Evolutionary conservation across 2,329 filamentous ascomycete genomes (phyloP), one percentile per base, ranked within the genome.

Genomic region (Verticillium nubilum): DNA sequence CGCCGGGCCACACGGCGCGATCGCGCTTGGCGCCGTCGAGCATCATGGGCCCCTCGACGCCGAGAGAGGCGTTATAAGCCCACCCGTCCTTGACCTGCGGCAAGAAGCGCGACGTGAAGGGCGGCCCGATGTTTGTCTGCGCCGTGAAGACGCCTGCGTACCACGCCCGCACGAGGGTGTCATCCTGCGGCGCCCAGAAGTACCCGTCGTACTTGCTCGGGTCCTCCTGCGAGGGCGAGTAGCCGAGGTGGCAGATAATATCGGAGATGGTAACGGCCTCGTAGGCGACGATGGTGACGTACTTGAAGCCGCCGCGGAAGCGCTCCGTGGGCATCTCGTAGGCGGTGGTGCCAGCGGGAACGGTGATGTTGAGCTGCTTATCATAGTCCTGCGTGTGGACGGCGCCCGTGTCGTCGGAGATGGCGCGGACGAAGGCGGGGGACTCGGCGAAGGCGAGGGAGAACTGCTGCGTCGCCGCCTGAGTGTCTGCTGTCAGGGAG

Each of bases 1-100:
- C 83, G 2, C 82, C 83, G 2, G 83, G 80, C 81, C 82, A 86
- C 2, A 85, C 79, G 2, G 82, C 71, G 5, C 80, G 74, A 64
- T 84, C 82, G 31, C 81, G 74, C 67, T 85, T 85, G 1, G 81
- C 79, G 3, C 81, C 82, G 65, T 85, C 81, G n/a, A 72, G 70
- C 47, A 73, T 70, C 26, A 72, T 68, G 13, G 72, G 69, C 19
- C 65, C 56, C 2, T 69, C 72, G 3, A 67, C 66, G 7, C 72
- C 71, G 28, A 75, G 65, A 0, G 67, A 66, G 13, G 67, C 69
- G 59, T 73, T 69, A 58, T 73, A 72, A 6, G 64, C 66, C 72
- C 72, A 75, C 1, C 77, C 80, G 23, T 71, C 72, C 12, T 62
- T 63, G 42, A 83, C 58, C 76, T 79, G 65, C 1, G 71, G 69